These are phyloP conservation scores for Penicillium antarcticum DNA, from an alignment of 495 filamentous ascomycete genomes.

Conservation along the genomic window DNA sequence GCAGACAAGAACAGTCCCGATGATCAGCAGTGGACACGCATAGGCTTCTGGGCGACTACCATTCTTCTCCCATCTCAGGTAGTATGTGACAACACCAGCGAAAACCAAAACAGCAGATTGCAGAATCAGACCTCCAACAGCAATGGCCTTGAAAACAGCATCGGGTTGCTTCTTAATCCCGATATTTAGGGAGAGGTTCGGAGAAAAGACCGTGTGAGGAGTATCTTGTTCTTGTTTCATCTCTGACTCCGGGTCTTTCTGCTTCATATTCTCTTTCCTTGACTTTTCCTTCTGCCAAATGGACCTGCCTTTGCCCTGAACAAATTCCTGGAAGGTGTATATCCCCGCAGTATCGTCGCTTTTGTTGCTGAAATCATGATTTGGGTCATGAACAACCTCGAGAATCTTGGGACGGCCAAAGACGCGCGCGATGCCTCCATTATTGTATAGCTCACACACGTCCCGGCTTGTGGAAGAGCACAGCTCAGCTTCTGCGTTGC, in stretches of 20 bases:
- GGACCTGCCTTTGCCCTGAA: not conserved
- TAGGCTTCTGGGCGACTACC: not conserved
- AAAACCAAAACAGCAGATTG: not conserved
- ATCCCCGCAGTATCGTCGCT: not conserved
- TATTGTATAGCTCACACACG: not conserved
- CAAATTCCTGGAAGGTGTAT: not conserved
- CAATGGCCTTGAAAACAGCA: not conserved
- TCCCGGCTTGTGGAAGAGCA: not conserved
- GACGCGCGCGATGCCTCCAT: not conserved
- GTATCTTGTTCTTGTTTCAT: not conserved
- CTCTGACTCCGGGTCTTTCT: not conserved
- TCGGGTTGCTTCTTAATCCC: not conserved
- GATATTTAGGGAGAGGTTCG: constrained; percentile 1
- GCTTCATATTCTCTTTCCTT: not conserved
- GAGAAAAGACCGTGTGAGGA: not conserved
- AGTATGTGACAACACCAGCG: not conserved
- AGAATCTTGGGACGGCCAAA: not conserved
- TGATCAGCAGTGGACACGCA: constrained; percentile 5
- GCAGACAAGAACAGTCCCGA: constrained; percentile 5
- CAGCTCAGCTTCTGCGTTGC: not conserved
- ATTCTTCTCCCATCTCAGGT: constrained; percentile 6
- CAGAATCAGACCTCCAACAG: not conserved
- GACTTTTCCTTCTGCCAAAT: not conserved
- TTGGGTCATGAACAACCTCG: not conserved
- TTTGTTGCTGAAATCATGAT: not conserved